Percentiles rank a stretch among this genome's conserved stretches.
These are phyloP conservation scores for Amaranthus tricolor DNA, from an alignment of 179 eudicot species.

Conservation along the genomic window DNA sequence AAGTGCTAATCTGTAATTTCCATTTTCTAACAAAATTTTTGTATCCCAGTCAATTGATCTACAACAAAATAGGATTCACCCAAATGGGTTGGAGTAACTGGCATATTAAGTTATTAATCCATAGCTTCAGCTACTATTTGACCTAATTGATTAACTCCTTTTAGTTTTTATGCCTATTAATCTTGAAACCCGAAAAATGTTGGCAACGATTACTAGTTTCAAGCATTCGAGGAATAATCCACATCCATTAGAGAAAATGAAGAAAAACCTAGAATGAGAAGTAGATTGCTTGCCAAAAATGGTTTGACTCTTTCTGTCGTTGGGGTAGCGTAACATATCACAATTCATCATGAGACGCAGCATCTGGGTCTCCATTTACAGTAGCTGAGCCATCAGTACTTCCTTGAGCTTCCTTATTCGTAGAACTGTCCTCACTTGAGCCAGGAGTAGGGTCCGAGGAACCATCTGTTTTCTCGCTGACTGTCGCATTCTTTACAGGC, in stretches of 20 bases:
- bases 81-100: conserved; percentile 3
- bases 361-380: conserved; percentile 34
- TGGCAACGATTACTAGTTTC: not conserved
- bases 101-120: conserved; percentile 11
- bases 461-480: conserved; percentile 30
- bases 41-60: conserved; percentile 3
- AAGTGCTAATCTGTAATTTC: conserved; percentile 8
- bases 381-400: conserved; percentile 34
- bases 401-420: conserved; percentile 33
- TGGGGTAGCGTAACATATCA: conserved; percentile 27
- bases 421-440: conserved; percentile 35
- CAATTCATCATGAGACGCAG: conserved; percentile 59
- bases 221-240: conserved; percentile 10
- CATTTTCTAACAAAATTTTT: conserved; percentile 30
- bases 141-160: conserved; percentile 9
- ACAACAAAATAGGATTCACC: not conserved
- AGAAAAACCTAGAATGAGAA: conserved; percentile 7
- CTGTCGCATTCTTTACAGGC: conserved; percentile 67
- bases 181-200: conserved; percentile 14
- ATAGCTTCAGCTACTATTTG: conserved; percentile 12
- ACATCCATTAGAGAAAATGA: conserved; percentile 6
- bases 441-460: conserved; percentile 29
- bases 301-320: too few relatives aligned
- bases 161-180: conserved; percentile 4
- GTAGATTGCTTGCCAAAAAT: not conserved